These are phyloP conservation scores for Plasmodium cynomolgi DNA, from an alignment of 169 alveolate species.

Conservation along the genomic window DNA sequence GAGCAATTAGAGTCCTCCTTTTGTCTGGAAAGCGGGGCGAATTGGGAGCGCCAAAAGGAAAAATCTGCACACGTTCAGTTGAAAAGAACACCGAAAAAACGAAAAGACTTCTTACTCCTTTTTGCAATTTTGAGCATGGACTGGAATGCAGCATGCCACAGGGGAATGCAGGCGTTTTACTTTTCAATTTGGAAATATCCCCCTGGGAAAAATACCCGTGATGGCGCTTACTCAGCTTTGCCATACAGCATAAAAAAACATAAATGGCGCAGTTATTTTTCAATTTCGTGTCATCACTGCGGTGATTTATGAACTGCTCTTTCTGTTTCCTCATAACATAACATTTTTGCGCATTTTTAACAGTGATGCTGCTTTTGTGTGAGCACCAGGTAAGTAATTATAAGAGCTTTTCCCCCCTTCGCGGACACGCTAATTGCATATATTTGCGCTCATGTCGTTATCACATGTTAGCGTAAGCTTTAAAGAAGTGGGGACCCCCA, in stretches of 20 bases:
- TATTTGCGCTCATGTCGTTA: not conserved
- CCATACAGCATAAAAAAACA: not conserved
- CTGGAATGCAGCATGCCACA: not conserved
- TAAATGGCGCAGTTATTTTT: not conserved
- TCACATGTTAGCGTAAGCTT: not conserved
- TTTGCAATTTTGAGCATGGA: not conserved
- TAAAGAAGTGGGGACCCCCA: not conserved
- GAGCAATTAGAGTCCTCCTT: not conserved
- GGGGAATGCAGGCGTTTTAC: not conserved
- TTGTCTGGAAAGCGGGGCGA: not conserved
- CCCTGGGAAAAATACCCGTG: not conserved
- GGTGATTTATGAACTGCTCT: not conserved
- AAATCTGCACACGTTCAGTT: not conserved
- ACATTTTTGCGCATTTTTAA: not conserved
- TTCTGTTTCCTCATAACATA: not conserved
- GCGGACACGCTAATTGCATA: not conserved
- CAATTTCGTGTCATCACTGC: not conserved
- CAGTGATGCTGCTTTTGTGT: not conserved
- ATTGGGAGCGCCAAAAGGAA: not conserved
- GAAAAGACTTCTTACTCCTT: not conserved
- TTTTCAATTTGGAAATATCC: not conserved
- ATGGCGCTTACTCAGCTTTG: not conserved
- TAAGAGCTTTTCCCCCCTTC: not conserved
- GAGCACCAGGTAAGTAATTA: not conserved
- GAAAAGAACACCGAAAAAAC: not conserved